Percentiles rank a stretch among this genome's conserved stretches.
phyloP scores from a whole-genome alignment of 1,284 basidiomycete species.

The Microbotryum intermedium region DNA sequence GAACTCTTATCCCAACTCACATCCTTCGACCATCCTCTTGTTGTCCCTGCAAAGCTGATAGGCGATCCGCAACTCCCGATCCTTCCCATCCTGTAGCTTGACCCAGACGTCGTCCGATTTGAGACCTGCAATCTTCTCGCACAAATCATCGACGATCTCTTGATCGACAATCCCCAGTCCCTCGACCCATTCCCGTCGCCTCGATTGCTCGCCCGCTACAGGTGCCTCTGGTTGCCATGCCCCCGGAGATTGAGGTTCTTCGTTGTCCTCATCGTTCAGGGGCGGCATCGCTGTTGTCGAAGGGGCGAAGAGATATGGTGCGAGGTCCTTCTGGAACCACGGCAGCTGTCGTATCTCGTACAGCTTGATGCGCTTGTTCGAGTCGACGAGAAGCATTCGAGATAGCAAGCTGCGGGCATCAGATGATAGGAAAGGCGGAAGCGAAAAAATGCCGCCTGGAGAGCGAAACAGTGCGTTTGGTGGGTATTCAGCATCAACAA shows the following conservation, averaged over 20 bases:
- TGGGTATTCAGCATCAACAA: background rate
- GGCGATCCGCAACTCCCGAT: constrained; percentile 93
- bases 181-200: constrained; percentile 41
- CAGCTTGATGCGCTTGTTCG: constrained; percentile 83
- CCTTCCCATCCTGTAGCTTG: constrained; percentile 70
- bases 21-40: constrained; percentile 60
- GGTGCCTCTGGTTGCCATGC: background rate
- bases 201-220: constrained; percentile 27
- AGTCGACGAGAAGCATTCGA: constrained; percentile 82
- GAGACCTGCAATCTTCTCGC: constrained; percentile 64
- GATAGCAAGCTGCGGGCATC: constrained; percentile 70
- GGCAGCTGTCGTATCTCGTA: constrained; percentile 79
- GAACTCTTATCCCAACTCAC: constrained; percentile 40
- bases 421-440: constrained; percentile 64
- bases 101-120: constrained; percentile 77
- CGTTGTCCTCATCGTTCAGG: constrained; percentile 9
- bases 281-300: background rate
- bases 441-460: constrained; percentile 71
- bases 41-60: constrained; percentile 91
- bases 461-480: background rate
- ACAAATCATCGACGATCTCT: constrained; percentile 75
- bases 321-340: constrained; percentile 78
- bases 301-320: constrained; percentile 56
- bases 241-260: background rate
- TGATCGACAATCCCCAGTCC: constrained; percentile 79